Evolutionary conservation across 805 yeast species (phyloP).

Genomic region (Komagataella populi): DNA sequence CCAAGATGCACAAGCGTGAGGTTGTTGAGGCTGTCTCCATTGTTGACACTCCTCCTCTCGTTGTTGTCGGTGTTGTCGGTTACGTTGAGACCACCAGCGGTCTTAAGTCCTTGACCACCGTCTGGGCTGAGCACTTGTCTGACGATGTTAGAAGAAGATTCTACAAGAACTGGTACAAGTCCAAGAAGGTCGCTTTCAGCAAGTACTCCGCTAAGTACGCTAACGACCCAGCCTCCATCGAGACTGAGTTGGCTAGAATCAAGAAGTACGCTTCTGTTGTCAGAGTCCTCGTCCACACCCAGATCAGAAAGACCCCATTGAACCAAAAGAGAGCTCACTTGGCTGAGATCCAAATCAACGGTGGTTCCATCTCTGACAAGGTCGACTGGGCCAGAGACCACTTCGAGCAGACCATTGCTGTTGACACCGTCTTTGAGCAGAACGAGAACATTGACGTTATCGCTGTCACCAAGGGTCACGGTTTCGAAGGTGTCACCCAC

Average conservation of each 20-base stretch:
- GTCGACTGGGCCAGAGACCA: constrained; percentile 98
- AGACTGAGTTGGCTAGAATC: constrained; percentile 96
- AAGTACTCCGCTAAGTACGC: constrained; percentile 98
- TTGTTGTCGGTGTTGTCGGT: constrained; percentile 99
- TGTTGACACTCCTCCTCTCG: constrained; percentile 98
- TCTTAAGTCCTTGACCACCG: constrained; percentile 97
- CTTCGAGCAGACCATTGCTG: constrained; percentile 97
- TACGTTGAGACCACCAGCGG: constrained; percentile 99
- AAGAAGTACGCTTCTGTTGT: constrained; percentile 96
- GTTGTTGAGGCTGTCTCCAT: constrained; percentile 98
- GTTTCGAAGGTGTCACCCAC: constrained; percentile 99
- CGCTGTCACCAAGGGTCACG: constrained; percentile 99
- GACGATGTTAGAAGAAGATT: constrained; percentile 99
- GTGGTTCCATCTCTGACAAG: constrained; percentile 97
- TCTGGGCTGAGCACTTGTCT: constrained; percentile 99
- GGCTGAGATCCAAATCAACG: constrained; percentile 99
- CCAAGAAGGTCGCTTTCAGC: constrained; percentile 99
- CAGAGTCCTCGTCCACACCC: constrained; percentile 99
- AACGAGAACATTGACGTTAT: constrained; percentile 97
- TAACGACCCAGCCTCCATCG: constrained; percentile 75
- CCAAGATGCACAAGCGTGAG: constrained; percentile 99
- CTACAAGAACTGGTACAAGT: constrained; percentile 99
- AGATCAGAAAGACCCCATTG: constrained; percentile 98
- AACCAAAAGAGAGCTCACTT: constrained; percentile 99
- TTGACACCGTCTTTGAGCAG: constrained; percentile 94